These are phyloP conservation scores for Wickerhamiella bombiphila DNA, from an alignment of 805 yeast species.

Conservation along the genomic window DNA sequence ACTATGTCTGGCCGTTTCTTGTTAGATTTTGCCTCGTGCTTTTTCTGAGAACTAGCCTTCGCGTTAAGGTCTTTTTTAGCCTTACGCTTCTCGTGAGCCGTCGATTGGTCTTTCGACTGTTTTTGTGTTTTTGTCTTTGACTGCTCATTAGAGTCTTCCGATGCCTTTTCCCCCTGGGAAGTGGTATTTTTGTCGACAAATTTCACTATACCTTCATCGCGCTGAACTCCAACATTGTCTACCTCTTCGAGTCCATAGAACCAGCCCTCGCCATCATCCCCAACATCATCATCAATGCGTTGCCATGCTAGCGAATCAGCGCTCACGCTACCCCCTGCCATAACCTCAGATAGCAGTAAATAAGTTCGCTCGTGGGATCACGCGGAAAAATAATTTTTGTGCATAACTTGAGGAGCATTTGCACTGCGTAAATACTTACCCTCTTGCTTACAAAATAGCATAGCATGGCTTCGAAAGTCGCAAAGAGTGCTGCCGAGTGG, in stretches of 20 bases:
- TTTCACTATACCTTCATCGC: conserved; percentile 50
- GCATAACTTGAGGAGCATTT: neutral
- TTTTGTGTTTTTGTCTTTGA: conserved; percentile 4
- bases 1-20: conserved; percentile 5
- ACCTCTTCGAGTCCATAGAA: conserved; percentile 87
- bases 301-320: conserved; percentile 43
- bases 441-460: neutral
- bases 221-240: conserved; percentile 62
- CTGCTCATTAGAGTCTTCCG: conserved; percentile 2
- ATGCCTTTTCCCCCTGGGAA: conserved; percentile 26
- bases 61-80: neutral
- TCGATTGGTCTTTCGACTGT: conserved; percentile 9
- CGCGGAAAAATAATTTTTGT: too few relatives aligned
- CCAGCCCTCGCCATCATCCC: conserved; percentile 85
- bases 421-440: neutral
- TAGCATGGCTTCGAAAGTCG: conserved; percentile 15
- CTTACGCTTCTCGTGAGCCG: conserved; percentile 4
- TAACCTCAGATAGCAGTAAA: too few relatives aligned
- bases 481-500: conserved; percentile 52
- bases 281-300: conserved; percentile 43
- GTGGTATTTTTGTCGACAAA: conserved; percentile 28
- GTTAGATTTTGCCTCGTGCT: conserved; percentile 9
- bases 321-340: neutral
- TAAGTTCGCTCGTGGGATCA: too few relatives aligned
- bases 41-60: conserved; percentile 2